Evolutionary conservation across 768 basidiomycete species (phyloP).

Genomic region (Leccinum incarnatum): DNA sequence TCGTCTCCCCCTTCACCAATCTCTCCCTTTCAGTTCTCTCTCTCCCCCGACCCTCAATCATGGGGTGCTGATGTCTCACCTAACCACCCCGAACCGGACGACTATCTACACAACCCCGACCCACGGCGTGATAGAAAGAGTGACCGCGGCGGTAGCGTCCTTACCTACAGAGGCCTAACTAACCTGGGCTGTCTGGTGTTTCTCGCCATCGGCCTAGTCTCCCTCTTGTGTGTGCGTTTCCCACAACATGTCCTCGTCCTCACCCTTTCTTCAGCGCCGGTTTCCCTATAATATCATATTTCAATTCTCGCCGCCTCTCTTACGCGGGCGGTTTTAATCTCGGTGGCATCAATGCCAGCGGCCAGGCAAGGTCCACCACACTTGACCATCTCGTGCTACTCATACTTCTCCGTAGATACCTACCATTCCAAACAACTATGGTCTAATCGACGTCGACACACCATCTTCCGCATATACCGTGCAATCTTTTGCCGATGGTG

Average conservation of each 20-base stretch:
- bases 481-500: conserved; percentile 50
- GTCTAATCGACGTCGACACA: conserved; percentile 76
- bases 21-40: conserved; percentile 51
- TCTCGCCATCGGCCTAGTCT: conserved; percentile 49
- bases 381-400: neutral
- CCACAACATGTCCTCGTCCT: neutral
- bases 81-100: conserved; percentile 58
- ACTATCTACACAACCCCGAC: conserved; percentile 73
- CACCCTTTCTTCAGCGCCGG: conserved; percentile 45
- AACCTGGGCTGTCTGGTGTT: conserved; percentile 70
- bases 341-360: conserved; percentile 73
- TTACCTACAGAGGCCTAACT: conserved; percentile 65
- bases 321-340: conserved; percentile 65
- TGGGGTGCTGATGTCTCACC: conserved; percentile 71
- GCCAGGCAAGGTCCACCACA: conserved; percentile 48
- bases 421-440: conserved; percentile 57
- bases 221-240: conserved; percentile 52
- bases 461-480: conserved; percentile 56
- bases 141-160: conserved; percentile 54
- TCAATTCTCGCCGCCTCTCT: conserved; percentile 43
- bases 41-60: conserved; percentile 66
- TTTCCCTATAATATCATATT: conserved; percentile 60
- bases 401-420: conserved; percentile 44
- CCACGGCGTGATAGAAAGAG: conserved; percentile 58
- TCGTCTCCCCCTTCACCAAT: conserved; percentile 3